phyloP scores from a whole-genome alignment of 1,139 yeast species.

The Sugiyamaella japonica region DNA sequence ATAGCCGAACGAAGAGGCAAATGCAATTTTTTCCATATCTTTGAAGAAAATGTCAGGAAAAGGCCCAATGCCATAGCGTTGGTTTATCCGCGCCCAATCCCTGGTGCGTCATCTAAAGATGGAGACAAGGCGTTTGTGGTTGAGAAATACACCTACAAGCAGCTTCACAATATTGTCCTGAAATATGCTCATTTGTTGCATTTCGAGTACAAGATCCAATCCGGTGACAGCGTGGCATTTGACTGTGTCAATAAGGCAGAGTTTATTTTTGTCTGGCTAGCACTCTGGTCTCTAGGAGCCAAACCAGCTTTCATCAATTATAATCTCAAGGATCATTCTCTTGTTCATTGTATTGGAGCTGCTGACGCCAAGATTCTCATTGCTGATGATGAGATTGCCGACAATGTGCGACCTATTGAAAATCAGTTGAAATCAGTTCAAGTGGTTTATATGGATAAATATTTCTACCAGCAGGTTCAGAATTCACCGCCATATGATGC shows the following conservation, averaged over 20 bases:
- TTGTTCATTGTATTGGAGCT: constrained; percentile 76
- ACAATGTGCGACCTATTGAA: constrained; percentile 56
- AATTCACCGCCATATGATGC: constrained; percentile 48
- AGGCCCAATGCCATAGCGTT: constrained; percentile 59
- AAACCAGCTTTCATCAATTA: constrained; percentile 84
- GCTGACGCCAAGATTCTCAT: constrained; percentile 66
- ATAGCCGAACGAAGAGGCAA: constrained; percentile 42
- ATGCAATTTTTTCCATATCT: constrained; percentile 66
- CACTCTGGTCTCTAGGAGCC: constrained; percentile 92
- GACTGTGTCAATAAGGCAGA: constrained; percentile 83
- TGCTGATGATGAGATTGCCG: constrained; percentile 70
- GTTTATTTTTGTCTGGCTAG: constrained; percentile 76
- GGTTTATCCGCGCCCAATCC: constrained; percentile 59
- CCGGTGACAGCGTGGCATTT: constrained; percentile 72
- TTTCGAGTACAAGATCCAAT: constrained; percentile 60
- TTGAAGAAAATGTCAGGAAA: constrained; percentile 53
- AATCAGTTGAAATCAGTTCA: constrained; percentile 43
- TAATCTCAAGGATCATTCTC: constrained; percentile 70
- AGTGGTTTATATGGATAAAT: constrained; percentile 55
- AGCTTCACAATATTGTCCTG: constrained; percentile 65
- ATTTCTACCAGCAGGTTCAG: constrained; percentile 45
- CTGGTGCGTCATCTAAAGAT: constrained; percentile 20
- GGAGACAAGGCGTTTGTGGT: constrained; percentile 57
- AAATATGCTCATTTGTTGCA: constrained; percentile 65
- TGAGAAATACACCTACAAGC: constrained; percentile 66